These are phyloP conservation scores for Triticum urartu DNA, from an alignment of 176 grass and related monocot species.

Conservation along the genomic window DNA sequence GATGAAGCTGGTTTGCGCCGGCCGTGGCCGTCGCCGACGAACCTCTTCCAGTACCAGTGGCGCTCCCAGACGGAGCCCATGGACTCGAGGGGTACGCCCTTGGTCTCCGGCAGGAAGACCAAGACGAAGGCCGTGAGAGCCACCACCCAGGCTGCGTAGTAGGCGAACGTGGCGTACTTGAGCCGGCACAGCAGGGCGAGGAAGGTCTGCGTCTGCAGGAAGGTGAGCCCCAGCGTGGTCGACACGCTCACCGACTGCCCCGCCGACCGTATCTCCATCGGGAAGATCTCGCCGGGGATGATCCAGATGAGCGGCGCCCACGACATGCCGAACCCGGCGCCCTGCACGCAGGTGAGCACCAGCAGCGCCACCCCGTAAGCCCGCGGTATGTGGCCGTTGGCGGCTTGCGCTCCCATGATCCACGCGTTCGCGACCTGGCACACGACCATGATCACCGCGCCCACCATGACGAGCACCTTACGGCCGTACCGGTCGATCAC, in stretches of 20 bases:
- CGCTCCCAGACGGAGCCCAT: slow-evolving; percentile 20
- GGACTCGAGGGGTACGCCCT: slow-evolving; percentile 30
- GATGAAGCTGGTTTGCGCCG: neutral
- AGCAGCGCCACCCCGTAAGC: slow-evolving; percentile 45
- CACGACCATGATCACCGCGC: neutral
- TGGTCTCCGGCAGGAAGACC: slow-evolving; percentile 55
- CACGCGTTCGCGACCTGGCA: slow-evolving; percentile 46
- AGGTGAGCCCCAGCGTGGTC: slow-evolving; percentile 49
- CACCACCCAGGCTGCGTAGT: slow-evolving; percentile 54
- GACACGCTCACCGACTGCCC: slow-evolving; percentile 45
- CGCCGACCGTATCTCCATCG: slow-evolving; percentile 11
- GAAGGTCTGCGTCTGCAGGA: slow-evolving; percentile 62
- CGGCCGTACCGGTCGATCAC: neutral
- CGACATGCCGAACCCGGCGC: slow-evolving; percentile 65
- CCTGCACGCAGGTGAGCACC: slow-evolving; percentile 46
- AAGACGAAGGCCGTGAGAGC: slow-evolving; percentile 51
- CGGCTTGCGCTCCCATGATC: slow-evolving; percentile 46
- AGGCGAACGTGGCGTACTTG: slow-evolving; percentile 52
- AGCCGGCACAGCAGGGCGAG: slow-evolving; percentile 49
- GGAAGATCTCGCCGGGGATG: slow-evolving; percentile 5
- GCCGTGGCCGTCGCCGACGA: neutral
- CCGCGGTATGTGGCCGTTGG: slow-evolving; percentile 22
- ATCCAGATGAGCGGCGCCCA: slow-evolving; percentile 72
- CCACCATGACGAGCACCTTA: neutral
- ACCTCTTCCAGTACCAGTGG: slow-evolving; percentile 17